Evolutionary conservation across 2,329 filamentous ascomycete species (phyloP), one percentile per base, ranked within the genome.

Genomic region (Diaporthe sp.): DNA sequence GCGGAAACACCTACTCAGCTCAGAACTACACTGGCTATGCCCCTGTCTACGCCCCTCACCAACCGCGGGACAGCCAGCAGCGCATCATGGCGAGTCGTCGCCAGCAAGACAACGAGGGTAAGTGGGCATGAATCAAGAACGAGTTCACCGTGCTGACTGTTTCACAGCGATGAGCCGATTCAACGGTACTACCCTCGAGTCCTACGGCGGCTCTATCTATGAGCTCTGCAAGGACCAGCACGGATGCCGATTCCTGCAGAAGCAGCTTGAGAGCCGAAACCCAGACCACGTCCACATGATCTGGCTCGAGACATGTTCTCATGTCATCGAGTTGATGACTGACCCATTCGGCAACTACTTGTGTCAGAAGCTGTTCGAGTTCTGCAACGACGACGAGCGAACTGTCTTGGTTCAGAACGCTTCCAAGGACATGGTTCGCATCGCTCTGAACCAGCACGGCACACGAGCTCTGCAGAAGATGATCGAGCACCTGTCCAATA

Each of bases 311-410:
- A 98, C 96, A 70, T 95, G 96, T 81, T 90, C 94, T 81, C 95
- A 98, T 83, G 96, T 99, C 79, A 93, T 97, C 77, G 97, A 99
- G 86, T 89, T 99, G 77, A 99, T 99, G 97, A 98, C 95, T 75
- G 96, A 99, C 84, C 96, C 97, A 13, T 99, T 99, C 83, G 97
- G 97, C 83, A 99, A 99, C 88, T 99, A 99, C 84, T 92, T 99
- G 78, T 98, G 96, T 88, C 97, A 99, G 88, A 99, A 98, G 89
- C 88, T 99, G 76, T 90, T 99, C 42, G 97, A 99, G 85, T 97
- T 93, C 83, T 96, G 95, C 85, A 97, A 94, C 82, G 94, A 98
- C 81, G 94, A 98, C 70, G 96, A 99, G 87, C 95, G 97, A 78
- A 98, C 96, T 71, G 91, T 92, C 56, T 90, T 99, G 76, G 97